These are phyloP conservation scores for Neurospora sp. DNA, from an alignment of 495 filamentous ascomycete genomes.

Conservation along the genomic window DNA sequence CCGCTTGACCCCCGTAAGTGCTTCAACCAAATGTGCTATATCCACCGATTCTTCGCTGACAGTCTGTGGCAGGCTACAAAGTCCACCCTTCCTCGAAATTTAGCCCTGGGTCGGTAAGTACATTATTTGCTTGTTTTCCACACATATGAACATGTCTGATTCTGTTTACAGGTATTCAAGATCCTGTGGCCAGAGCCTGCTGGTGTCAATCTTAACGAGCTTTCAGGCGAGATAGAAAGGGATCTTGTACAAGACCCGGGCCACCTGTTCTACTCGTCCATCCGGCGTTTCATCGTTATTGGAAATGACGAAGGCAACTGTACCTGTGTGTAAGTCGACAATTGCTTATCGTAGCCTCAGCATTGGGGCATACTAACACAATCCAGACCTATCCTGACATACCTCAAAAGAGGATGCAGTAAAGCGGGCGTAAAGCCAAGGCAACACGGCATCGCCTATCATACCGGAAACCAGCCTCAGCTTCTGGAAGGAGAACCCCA, in stretches of 20 bases:
- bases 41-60: background rate
- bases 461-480: constrained; percentile 16
- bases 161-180: constrained; percentile 32
- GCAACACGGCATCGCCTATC: constrained; percentile 37
- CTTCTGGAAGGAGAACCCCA: constrained; percentile 26
- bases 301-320: constrained; percentile 37
- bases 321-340: constrained; percentile 36
- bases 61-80: constrained; percentile 22
- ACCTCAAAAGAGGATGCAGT: constrained; percentile 31
- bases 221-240: background rate
- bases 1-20: constrained; percentile 8
- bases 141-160: background rate
- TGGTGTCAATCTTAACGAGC: constrained; percentile 20
- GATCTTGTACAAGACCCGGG: background rate
- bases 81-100: constrained; percentile 33
- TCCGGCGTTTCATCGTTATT: constrained; percentile 38
- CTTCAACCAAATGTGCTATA: background rate
- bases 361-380: constrained; percentile 2
- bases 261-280: constrained; percentile 27
- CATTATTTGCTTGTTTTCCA: background rate
- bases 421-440: constrained; percentile 35
- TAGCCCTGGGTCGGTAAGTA: constrained; percentile 29
- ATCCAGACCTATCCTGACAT: constrained; percentile 37
- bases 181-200: constrained; percentile 36
- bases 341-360: background rate